Percentiles rank a stretch among this genome's conserved stretches.
Evolutionary conservation across 2,329 filamentous ascomycete genomes (phyloP).

Genomic region (Aureobasidium melanogenum): DNA sequence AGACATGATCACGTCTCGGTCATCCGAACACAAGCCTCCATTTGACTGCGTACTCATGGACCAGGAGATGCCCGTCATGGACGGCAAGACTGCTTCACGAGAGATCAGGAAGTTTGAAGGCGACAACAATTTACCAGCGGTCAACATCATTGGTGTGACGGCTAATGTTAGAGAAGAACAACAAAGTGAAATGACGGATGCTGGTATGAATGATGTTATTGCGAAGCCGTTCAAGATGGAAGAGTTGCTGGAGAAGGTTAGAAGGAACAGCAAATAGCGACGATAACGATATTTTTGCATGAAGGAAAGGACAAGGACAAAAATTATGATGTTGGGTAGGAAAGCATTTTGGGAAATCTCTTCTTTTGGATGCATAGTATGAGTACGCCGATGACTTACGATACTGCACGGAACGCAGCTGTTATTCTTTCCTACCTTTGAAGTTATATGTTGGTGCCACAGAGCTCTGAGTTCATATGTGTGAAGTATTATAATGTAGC

Average conservation of each 20-base stretch:
- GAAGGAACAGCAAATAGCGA: background rate
- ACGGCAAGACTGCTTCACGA: conserved; percentile 22
- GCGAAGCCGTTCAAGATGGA: conserved; percentile 27
- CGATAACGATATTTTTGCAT: background rate
- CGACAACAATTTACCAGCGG: conserved; percentile 14
- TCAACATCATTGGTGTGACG: conserved; percentile 26
- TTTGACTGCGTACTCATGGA: conserved; percentile 28
- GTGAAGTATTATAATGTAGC: background rate
- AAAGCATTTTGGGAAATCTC: background rate
- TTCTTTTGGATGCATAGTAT: background rate
- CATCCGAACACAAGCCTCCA: conserved; percentile 1
- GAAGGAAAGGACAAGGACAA: background rate
- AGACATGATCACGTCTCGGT: conserved; percentile 12
- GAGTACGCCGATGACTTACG: background rate
- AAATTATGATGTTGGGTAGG: background rate
- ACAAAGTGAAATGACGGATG: conserved; percentile 22
- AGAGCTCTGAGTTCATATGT: background rate
- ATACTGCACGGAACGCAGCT: background rate
- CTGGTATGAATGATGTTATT: conserved; percentile 27
- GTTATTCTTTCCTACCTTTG: no score
- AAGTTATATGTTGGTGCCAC: background rate
- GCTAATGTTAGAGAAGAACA: conserved; percentile 28
- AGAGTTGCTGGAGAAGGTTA: conserved; percentile 19
- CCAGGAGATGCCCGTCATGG: conserved; percentile 26
- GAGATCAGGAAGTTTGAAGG: conserved; percentile 21